Percentiles rank a stretch among this genome's conserved stretches.
Conservation (phyloP, 768 basidiomycete genomes). For the Albatrellus ellisii region DNA sequence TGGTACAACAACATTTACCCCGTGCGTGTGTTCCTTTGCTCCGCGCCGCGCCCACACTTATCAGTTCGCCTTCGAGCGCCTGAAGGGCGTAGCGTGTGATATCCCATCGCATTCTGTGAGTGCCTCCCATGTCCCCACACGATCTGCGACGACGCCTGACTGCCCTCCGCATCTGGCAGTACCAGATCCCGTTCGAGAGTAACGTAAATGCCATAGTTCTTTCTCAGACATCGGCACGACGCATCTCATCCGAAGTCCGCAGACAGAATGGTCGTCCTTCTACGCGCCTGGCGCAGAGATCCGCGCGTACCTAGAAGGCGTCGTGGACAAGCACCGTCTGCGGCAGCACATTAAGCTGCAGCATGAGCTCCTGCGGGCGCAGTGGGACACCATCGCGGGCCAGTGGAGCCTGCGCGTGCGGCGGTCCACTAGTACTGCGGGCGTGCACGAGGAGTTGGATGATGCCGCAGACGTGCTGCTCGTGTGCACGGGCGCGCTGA, state of each 20-base stretch:
- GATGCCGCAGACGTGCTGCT: slow-evolving; percentile 45
- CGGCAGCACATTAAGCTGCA: slow-evolving; percentile 37
- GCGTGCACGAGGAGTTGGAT: slow-evolving; percentile 21
- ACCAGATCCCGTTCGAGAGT: slow-evolving; percentile 1
- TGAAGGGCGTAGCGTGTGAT: slow-evolving; percentile 4
- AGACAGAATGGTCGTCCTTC: slow-evolving; percentile 6
- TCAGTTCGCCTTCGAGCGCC: not conserved
- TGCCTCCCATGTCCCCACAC: not conserved
- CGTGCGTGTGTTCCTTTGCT: not conserved
- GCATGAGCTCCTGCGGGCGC: slow-evolving; percentile 19
- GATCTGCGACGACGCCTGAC: not conserved
- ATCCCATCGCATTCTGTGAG: slow-evolving; percentile 2
- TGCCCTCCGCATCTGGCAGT: not conserved
- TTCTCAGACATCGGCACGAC: not conserved
- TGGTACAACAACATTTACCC: slow-evolving; percentile 33
- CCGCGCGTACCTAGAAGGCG: slow-evolving; percentile 33
- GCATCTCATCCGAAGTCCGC: slow-evolving; percentile 8
- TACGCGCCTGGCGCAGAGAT: slow-evolving; percentile 28
- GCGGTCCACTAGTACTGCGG: too few species aligned
- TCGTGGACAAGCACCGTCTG: slow-evolving; percentile 44
- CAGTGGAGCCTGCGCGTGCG: slow-evolving; percentile 2
- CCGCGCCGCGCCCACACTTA: not conserved
- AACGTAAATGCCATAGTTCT: not conserved
- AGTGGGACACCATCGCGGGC: not conserved
- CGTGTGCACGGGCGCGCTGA: slow-evolving; percentile 38